Conservation (phyloP, 139 green algal genomes). For the Chlamydomonas sphaeroides region DNA sequence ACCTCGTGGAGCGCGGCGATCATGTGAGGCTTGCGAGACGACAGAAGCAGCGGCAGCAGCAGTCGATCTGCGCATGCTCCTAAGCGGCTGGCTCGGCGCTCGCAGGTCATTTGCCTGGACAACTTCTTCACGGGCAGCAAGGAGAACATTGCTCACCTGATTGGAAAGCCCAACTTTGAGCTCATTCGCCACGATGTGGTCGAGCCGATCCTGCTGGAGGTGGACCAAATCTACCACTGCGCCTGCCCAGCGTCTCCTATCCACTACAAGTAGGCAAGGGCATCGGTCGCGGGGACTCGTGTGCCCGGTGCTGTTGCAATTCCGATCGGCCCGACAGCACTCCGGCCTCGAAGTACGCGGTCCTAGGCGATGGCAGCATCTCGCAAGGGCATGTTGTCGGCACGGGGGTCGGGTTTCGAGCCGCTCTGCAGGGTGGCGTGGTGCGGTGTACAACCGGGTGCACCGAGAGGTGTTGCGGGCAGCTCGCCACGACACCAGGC, state of each 20-base stretch:
- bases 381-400: too few species aligned
- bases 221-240: constrained; percentile 99
- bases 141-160: constrained; percentile 93
- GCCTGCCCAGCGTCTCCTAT: constrained; percentile 98
- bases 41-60: too few species aligned
- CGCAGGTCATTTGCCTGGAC: constrained; percentile 96
- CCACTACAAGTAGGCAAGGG: constrained; percentile 99
- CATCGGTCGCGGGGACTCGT: too few species aligned
- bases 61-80: background rate
- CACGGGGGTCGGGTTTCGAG: too few species aligned
- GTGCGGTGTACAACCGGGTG: too few species aligned
- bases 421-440: too few species aligned
- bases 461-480: too few species aligned
- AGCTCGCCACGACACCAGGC: too few species aligned
- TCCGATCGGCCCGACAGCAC: too few species aligned
- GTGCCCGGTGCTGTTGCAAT: too few species aligned
- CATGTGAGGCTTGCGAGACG: constrained; percentile 69
- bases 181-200: constrained; percentile 97
- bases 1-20: constrained; percentile 88
- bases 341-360: too few species aligned
- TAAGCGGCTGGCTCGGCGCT: background rate
- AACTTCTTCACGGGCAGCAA: constrained; percentile 99
- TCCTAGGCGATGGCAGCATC: too few species aligned
- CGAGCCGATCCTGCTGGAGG: constrained; percentile 95
- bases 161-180: constrained; percentile 96